Conservation (phyloP, 2,329 filamentous ascomycete genomes). For the Aspergillus sp. region DNA sequence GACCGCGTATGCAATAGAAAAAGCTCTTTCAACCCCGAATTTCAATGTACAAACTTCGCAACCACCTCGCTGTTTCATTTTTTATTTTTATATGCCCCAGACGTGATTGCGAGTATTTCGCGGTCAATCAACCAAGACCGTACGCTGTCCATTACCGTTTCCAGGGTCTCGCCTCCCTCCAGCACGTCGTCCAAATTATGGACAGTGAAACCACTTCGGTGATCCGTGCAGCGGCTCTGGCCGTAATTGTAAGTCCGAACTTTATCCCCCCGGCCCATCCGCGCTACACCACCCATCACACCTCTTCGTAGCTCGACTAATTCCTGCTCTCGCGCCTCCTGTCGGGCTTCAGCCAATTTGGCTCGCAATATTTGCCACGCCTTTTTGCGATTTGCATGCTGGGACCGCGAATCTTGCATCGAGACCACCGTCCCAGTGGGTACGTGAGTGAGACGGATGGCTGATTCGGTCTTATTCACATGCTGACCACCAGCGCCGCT, state of each 20-base stretch:
- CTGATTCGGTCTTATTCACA: slow-evolving; percentile 97
- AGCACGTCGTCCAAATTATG: slow-evolving; percentile 81
- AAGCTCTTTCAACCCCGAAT: not conserved
- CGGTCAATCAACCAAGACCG: slow-evolving; percentile 71
- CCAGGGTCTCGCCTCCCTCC: slow-evolving; percentile 69
- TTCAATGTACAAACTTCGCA: not conserved
- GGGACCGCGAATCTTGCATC: slow-evolving; percentile 90
- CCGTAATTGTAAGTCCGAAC: slow-evolving; percentile 85
- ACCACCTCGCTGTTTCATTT: slow-evolving; percentile 16
- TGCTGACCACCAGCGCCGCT: slow-evolving; percentile 93
- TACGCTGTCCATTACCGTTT: slow-evolving; percentile 75
- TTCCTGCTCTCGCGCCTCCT: slow-evolving; percentile 82
- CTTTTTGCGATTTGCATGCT: slow-evolving; percentile 81
- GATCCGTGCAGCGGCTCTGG: slow-evolving; percentile 83
- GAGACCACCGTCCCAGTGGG: slow-evolving; percentile 84
- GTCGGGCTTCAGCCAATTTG: slow-evolving; percentile 73
- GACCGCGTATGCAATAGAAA: not conserved
- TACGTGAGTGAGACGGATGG: slow-evolving; percentile 85
- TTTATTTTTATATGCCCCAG: slow-evolving; percentile 56
- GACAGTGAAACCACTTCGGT: slow-evolving; percentile 75
- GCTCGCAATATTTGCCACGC: slow-evolving; percentile 85
- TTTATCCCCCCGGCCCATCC: slow-evolving; percentile 89
- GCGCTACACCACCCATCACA: slow-evolving; percentile 71
- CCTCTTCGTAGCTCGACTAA: slow-evolving; percentile 71
- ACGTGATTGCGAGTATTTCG: slow-evolving; percentile 71